Base-by-base conservation (phyloP, 345 rosid species). In the Syzygium jambos region DNA sequence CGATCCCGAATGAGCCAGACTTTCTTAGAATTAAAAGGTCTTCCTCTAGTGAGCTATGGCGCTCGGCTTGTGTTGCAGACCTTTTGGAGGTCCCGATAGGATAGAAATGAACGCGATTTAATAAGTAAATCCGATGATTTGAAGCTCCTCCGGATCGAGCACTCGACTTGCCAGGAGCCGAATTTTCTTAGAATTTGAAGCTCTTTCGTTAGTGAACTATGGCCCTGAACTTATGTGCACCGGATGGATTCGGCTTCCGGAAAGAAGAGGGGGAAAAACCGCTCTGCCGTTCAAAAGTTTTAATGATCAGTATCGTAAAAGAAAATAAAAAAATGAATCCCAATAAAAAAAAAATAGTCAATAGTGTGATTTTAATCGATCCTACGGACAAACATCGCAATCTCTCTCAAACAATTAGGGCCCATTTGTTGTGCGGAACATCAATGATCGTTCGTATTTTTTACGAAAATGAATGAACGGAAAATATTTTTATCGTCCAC, bases 361-460 rank as follows among this genome's bases (percentile, higher is more conserved):
- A 61, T n/a, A 61, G 34, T 7, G 2, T 0, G 2, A 14, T n/a
- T n/a, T 6, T n/a, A n/a, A n/a, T 61, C 15, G 9, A 61, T 61
- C 6, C 5, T 61, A n/a, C 2, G 9, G 3, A 61, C 15, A 61
- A 61, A 61, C 6, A n/a, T 34, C 4, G 2, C 19, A 0, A 3
- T 3, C 73, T 46, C 51, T 51, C 15, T 22, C 3, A 80, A 46
- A 12, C 8, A 78, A 3, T 21, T 9, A 25, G 3, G 12, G n/a
- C 19, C 1, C 3, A 25, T 21, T 3, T 19, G 19, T 41, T 78
- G 10, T 21, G 1, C 0, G 0, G 2, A 41, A 41, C 41, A 19
- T 9, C 2, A 9, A 38, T 17, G 15, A 17, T 38, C 41, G 41
- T 6, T 43, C 4, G 54, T n/a, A n/a, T 65, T n/a, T 65, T 14